Evolutionary conservation across 306 rosid genomes (phyloP).

Genomic region (Aeschynomene evenia): DNA sequence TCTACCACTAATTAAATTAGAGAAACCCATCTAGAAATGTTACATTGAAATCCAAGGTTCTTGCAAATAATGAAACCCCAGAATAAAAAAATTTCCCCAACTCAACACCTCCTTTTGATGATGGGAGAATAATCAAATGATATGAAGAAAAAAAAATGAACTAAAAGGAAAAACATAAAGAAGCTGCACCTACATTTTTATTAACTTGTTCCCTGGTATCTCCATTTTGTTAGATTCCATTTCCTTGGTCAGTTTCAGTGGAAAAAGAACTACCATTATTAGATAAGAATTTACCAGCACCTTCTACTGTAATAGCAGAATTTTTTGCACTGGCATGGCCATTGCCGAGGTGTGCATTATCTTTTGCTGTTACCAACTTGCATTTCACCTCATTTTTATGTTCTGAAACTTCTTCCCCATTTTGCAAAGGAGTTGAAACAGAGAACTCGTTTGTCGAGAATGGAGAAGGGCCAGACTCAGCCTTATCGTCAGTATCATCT

Average conservation of each 20-base stretch:
- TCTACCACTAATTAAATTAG: slow-evolving; percentile 39
- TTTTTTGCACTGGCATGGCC: slow-evolving; percentile 35
- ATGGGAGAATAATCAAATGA: slow-evolving; percentile 63
- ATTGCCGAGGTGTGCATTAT: slow-evolving; percentile 37
- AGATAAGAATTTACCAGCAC: slow-evolving; percentile 19
- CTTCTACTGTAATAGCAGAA: slow-evolving; percentile 36
- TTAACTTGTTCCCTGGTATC: slow-evolving; percentile 38
- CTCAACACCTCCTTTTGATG: slow-evolving; percentile 60
- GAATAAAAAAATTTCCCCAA: slow-evolving; percentile 67
- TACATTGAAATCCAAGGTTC: slow-evolving; percentile 57
- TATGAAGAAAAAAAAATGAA: slow-evolving; percentile 38
- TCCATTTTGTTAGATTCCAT: slow-evolving; percentile 41
- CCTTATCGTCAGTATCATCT: slow-evolving; percentile 19
- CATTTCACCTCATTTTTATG: slow-evolving; percentile 32
- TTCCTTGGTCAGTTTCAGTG: slow-evolving; percentile 45
- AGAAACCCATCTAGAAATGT: slow-evolving; percentile 34
- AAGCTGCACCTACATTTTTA: slow-evolving; percentile 29
- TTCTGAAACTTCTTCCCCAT: slow-evolving; percentile 34
- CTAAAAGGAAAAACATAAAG: slow-evolving; percentile 25
- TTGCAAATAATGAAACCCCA: slow-evolving; percentile 75
- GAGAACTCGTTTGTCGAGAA: slow-evolving; percentile 38
- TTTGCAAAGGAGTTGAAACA: slow-evolving; percentile 20
- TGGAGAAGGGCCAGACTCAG: slow-evolving; percentile 22
- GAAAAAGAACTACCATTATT: slow-evolving; percentile 30
- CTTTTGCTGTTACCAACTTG: slow-evolving; percentile 30